Percentiles rank a stretch among this genome's conserved stretches.
phyloP scores from a whole-genome alignment of 257 asterid genomes.

The Fraxinus americana region DNA sequence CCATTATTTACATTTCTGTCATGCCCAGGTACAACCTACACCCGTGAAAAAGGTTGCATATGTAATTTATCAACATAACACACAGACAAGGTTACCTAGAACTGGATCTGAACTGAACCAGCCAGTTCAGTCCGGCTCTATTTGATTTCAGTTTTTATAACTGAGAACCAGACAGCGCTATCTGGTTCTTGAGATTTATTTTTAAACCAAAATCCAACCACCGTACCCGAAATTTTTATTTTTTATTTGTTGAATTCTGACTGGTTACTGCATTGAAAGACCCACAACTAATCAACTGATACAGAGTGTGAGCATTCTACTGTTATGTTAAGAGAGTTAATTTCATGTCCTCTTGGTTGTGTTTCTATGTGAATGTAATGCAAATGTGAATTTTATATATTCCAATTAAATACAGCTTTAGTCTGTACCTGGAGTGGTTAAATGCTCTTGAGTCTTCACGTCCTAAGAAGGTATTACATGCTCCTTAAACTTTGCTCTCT shows the following conservation, averaged over 20 bases:
- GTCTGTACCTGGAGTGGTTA: too few relatives aligned
- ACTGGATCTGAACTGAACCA: background rate
- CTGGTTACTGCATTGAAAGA: background rate
- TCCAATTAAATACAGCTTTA: too few relatives aligned
- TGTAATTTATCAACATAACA: background rate
- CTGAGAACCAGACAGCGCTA: background rate
- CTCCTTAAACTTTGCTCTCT: too few relatives aligned
- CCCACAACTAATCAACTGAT: background rate
- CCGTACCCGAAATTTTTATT: background rate
- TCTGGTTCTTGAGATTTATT: background rate
- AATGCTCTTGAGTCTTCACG: too few relatives aligned
- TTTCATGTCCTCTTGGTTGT: too few relatives aligned
- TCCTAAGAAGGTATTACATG: too few relatives aligned
- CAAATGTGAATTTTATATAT: too few relatives aligned
- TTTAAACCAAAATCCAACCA: background rate
- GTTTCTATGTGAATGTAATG: too few relatives aligned
- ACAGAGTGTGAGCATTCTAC: too few relatives aligned
- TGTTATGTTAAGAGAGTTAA: too few relatives aligned
- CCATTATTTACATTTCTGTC: slow-evolving; percentile 11
- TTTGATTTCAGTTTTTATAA: too few relatives aligned
- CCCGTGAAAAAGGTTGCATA: background rate
- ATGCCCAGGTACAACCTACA: slow-evolving; percentile 19
- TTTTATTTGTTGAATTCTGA: background rate
- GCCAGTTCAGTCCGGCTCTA: too few relatives aligned
- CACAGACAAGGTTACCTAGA: background rate